Base-by-base conservation (phyloP, 192 early-diverging fungal genomes). In the Entophlyctis helioformis region DNA sequence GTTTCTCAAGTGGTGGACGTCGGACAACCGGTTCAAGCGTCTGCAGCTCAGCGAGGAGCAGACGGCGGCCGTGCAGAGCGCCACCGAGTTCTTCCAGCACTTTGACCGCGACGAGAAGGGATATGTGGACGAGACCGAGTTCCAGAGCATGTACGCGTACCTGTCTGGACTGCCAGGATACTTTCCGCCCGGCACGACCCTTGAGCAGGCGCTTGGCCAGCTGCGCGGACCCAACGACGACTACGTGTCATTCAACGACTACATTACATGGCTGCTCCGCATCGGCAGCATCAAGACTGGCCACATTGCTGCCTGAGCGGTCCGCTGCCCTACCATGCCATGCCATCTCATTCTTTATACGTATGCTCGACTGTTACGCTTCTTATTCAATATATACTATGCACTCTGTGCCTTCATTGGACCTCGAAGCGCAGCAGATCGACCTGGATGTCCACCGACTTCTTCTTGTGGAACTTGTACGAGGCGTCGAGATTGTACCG, bases 191-290 rank as follows among this genome's bases (percentile, higher is more conserved):
- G 48, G 27, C 20, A 22, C 40, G n/a, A 33, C 50, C 3, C 4
- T 31, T 6, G 20, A 42, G 18, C 13, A 51, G 19, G 40, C 50
- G 2, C 21, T 16, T 24, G 28, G 31, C 18, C 26, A 29, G 18
- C 25, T 43, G 28, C 41, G 23, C 13, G 9, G 13, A 20, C 31
- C 20, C 20, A 42, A 36, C 35, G 38, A 19, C 25, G 23, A n/a
- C 9, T 18, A 51, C 35, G 41, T 51, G 3, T 29, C 37, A 2
- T 51, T 51, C 42, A 51, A 51, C 35, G 50, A 51, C 26, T 51
- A 43, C 33, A 51, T 51, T 26, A 19, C 31, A 2, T 51, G 50
- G 50, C 39, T 51, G 2, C 13, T 51, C 5, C 9, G 40, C 2
- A 51, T 42, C 24, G 41, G 41, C 13, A 9, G 9, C 42, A 43